Conservation (phyloP, 495 filamentous ascomycete genomes). For the Haplographium delicatum region DNA sequence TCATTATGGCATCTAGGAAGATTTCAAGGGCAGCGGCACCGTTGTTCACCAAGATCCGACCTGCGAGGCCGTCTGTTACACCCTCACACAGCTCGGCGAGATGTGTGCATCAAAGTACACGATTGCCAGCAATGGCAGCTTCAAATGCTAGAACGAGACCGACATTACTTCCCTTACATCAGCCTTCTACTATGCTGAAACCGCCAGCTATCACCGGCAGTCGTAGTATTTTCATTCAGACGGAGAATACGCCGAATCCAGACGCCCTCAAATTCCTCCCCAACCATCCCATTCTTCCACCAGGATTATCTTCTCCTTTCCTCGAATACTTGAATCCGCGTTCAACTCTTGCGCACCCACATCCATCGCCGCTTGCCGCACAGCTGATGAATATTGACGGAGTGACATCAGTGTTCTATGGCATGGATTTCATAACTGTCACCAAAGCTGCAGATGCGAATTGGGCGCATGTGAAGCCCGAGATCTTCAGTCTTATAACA, state of each 20-base stretch:
- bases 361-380: slow-evolving; percentile 89
- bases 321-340: slow-evolving; percentile 88
- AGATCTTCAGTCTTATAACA: slow-evolving; percentile 91
- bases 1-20: slow-evolving; percentile 15
- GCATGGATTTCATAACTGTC: slow-evolving; percentile 91
- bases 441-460: slow-evolving; percentile 81
- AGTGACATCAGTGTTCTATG: slow-evolving; percentile 91
- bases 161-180: slow-evolving; percentile 42
- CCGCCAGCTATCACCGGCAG: slow-evolving; percentile 32
- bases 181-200: slow-evolving; percentile 31
- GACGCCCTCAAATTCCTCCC: slow-evolving; percentile 95
- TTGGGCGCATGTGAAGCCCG: slow-evolving; percentile 93
- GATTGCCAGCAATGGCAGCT: slow-evolving; percentile 43
- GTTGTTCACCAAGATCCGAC: slow-evolving; percentile 15
- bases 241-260: slow-evolving; percentile 84
- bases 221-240: slow-evolving; percentile 96
- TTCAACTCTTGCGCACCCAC: slow-evolving; percentile 78
- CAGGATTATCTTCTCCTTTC: slow-evolving; percentile 64
- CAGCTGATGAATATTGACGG: slow-evolving; percentile 88
- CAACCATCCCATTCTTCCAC: slow-evolving; percentile 74
- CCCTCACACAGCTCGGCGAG: slow-evolving; percentile 5
- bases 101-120: slow-evolving; percentile 26
- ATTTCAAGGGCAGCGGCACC: slow-evolving; percentile 13
- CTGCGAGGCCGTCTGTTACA: slow-evolving; percentile 9
- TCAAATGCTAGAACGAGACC: slow-evolving; percentile 44